These are phyloP conservation scores for Hypholoma sublateritium DNA, from an alignment of 768 basidiomycete species.

Conservation along the genomic window DNA sequence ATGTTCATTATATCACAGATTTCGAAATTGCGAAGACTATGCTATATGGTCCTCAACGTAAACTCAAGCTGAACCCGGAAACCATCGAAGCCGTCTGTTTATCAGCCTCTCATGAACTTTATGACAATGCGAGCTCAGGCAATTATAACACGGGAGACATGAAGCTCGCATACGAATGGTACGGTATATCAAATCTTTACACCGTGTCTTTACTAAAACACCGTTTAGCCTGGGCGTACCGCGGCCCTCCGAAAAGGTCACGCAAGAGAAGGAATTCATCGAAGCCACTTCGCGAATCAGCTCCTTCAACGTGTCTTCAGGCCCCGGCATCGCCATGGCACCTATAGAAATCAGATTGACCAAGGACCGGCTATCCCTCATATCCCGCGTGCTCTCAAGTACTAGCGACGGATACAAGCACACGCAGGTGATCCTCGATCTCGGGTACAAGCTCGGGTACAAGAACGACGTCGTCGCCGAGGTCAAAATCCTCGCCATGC, in stretches of 20 bases:
- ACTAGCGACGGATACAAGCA: conserved; percentile 90
- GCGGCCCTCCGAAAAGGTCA: conserved; percentile 56
- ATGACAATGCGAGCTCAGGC: conserved; percentile 90
- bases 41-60: conserved; percentile 45
- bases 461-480: conserved; percentile 70
- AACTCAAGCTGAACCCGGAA: conserved; percentile 46
- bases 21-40: conserved; percentile 68
- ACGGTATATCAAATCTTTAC: conserved; percentile 10
- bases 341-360: conserved; percentile 94
- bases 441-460: conserved; percentile 87
- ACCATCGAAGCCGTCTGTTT: conserved; percentile 79
- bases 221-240: conserved; percentile 72
- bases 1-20: conserved; percentile 35
- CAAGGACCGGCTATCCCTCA: conserved; percentile 83
- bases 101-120: conserved; percentile 81
- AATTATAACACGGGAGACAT: conserved; percentile 94
- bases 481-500: conserved; percentile 85
- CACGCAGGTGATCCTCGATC: conserved; percentile 87
- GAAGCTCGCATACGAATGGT: conserved; percentile 98
- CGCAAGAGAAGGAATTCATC: conserved; percentile 85
- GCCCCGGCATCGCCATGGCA: conserved; percentile 74
- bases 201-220: background rate
- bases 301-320: conserved; percentile 85
- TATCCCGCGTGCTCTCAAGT: conserved; percentile 81
- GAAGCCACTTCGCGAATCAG: conserved; percentile 95